A percentile compares a stretch with the other conserved stretches of the same genome.
Conservation (phyloP, 2,329 filamentous ascomycete genomes). For the Cladophialophora yegresii region DNA sequence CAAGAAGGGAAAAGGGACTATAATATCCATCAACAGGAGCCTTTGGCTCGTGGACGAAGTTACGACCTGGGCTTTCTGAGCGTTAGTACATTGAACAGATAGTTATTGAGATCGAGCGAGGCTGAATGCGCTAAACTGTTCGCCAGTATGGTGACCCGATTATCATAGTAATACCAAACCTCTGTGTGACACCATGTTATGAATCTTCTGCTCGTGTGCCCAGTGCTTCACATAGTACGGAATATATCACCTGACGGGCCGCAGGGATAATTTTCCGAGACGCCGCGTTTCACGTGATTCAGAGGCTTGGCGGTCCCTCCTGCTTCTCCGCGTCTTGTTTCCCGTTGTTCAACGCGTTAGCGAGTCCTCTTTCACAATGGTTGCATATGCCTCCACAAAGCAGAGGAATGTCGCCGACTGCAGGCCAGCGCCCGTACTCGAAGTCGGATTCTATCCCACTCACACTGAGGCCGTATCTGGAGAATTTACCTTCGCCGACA, state of each 20-base stretch:
- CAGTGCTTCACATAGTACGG: neutral
- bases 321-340: neutral
- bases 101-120: slow-evolving; percentile 4
- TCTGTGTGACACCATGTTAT: neutral
- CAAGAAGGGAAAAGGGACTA: slow-evolving; percentile 6
- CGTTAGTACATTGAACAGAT: slow-evolving; percentile 18
- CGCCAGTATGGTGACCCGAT: neutral
- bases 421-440: slow-evolving; percentile 17
- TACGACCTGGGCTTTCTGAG: slow-evolving; percentile 21
- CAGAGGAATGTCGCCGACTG: slow-evolving; percentile 27
- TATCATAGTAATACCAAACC: neutral
- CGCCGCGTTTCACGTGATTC: neutral
- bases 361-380: neutral
- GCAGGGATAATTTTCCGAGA: too few species aligned
- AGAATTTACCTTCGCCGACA: slow-evolving; percentile 35
- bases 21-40: slow-evolving; percentile 7
- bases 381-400: slow-evolving; percentile 33
- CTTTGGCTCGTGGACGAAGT: slow-evolving; percentile 15
- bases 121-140: neutral
- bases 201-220: neutral
- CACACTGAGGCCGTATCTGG: slow-evolving; percentile 33
- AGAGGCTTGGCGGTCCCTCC: neutral
- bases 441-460: slow-evolving; percentile 26
- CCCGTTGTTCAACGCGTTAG: neutral
- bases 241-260: too few species aligned